Percentiles rank a stretch among this genome's conserved stretches.
Conservation (phyloP, 1,284 basidiomycete species). For the Coriolopsis trogii region DNA sequence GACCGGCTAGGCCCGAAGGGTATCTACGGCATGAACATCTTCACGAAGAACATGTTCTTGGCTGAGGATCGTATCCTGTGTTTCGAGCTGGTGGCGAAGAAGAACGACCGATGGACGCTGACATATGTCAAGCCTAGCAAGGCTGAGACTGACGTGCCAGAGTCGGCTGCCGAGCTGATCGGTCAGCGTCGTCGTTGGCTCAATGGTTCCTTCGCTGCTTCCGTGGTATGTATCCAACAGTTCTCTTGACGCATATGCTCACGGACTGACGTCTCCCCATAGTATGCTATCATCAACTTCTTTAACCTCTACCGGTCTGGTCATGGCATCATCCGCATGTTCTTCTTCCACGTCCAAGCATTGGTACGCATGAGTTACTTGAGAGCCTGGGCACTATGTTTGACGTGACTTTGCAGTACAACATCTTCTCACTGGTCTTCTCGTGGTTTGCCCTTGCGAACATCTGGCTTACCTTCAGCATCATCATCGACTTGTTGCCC, state of each 20-base stretch:
- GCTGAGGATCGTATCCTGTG: constrained; percentile 96
- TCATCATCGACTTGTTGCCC: constrained; percentile 91
- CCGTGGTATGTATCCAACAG: constrained; percentile 63
- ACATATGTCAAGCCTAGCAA: constrained; percentile 96
- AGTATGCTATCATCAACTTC: constrained; percentile 96
- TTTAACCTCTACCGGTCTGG: constrained; percentile 87
- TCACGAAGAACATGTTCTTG: constrained; percentile 96
- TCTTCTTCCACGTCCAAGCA: constrained; percentile 95
- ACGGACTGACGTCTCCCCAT: not conserved
- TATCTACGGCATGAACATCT: constrained; percentile 97
- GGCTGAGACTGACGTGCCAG: constrained; percentile 94
- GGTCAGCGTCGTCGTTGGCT: constrained; percentile 95
- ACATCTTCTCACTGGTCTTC: constrained; percentile 80
- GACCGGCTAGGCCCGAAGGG: constrained; percentile 93
- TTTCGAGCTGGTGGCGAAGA: constrained; percentile 96
- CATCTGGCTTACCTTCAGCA: constrained; percentile 94
- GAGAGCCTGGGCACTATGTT: too few species aligned
- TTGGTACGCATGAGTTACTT: constrained; percentile 53
- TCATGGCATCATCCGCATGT: constrained; percentile 86
- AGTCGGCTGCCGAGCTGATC: constrained; percentile 89
- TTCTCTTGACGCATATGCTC: not conserved
- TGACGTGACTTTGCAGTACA: constrained; percentile 53
- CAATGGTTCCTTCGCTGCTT: constrained; percentile 97
- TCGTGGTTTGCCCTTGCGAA: constrained; percentile 94
- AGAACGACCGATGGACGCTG: constrained; percentile 84